Base-by-base conservation (phyloP, 2,329 filamentous ascomycete species). In the Cladosporium sp. region DNA sequence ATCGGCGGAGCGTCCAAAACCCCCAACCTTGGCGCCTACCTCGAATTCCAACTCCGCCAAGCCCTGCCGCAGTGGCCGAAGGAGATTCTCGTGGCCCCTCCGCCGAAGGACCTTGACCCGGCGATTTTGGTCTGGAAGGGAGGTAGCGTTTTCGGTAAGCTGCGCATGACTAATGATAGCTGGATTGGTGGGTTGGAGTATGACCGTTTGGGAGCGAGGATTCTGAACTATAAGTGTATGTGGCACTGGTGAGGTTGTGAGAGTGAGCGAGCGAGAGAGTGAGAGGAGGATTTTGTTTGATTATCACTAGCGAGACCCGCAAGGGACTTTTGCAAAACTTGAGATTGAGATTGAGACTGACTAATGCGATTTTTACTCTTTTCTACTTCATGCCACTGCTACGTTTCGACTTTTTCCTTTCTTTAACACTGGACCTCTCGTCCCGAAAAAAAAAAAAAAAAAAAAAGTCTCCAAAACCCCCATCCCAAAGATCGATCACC, bases 81-180 rank as follows among this genome's bases (percentile, higher is more conserved):
- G 77, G 77, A 83, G 57, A 81, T 86, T 50, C 73, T 85, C 54
- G 80, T 86, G 19, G 81, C 79, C 1, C 75, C 78, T 16, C 82
- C 83, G n/a, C 93, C 93, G 0, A 78, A 92, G 61, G 93, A 98
- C 61, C 85, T 98, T 73, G 93, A 98, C 69, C 89, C 93, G 53
- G 90, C 96, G 70, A 91, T 97, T n/a, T 86, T 97, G 47, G 84
- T 85, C 7, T 98, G 93, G 93, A 98, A 98, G 77, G 93, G 93
- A 3, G 93, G 88, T 0, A 95, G 90, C 65, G 91, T 98, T 13
- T 98, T 96, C 74, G 91, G 89, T 2, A 90, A 95, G 72, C 73
- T 97, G 59, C 80, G 84, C 53, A 75, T 74, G 39, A 91, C 89
- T 13, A 97, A 97, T 70, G 93, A 98, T 68, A 93, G 86, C 62